Base-by-base conservation (phyloP, 2,329 filamentous ascomycete species). In the Penicillium paneum region DNA sequence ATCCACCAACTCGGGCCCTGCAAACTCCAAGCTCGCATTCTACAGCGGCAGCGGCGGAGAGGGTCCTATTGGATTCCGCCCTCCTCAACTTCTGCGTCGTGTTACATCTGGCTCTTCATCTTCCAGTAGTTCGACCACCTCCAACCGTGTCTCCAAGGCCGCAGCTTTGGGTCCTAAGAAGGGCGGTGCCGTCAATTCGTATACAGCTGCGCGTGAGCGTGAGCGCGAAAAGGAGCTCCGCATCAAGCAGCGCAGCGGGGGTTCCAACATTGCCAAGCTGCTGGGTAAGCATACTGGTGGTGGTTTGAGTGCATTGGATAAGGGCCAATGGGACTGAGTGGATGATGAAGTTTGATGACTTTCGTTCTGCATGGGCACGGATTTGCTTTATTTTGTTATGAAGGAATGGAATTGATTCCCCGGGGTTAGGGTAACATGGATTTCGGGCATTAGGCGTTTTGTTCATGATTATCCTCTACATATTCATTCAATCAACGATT, bases 161-260 rank as follows among this genome's bases (percentile, higher is more conserved):
- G 68, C 71, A 42, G 62, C 70, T 6, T 78, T 81, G 13, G 79
- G 80, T 3, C 78, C 77, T n/a, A 83, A 82, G 65, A 83, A 80
- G 73, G 82, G 74, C 12, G 82, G 79, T 28, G 81, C 81, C 42
- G 81, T 85, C 10, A 83, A 84, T 60, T 84, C 81, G 19, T 82
- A 76, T 52, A 71, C 74, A 21, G 74, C 82, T 57, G 81, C 81
- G 2, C 71, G 83, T 52, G 83, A 84, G 67, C 79, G 78, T 63
- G 83, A 85, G 71, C 76, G 83, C 17, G 81, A 84, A 63, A 78
- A 76, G 64, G 77, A 78, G 60, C 76, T 83, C 43, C 76, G 71
- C 57, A 76, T 76, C 66, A 77, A 80, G 66, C 76, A 78, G 58
- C 78, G 79, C 59, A 75, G 72, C 24, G 58, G 65, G 2, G 61